A percentile compares a stretch with the other conserved stretches of the same genome.
These are phyloP conservation scores for Oryza coarctata DNA, from an alignment of 176 grass and related monocot species.

Conservation along the genomic window DNA sequence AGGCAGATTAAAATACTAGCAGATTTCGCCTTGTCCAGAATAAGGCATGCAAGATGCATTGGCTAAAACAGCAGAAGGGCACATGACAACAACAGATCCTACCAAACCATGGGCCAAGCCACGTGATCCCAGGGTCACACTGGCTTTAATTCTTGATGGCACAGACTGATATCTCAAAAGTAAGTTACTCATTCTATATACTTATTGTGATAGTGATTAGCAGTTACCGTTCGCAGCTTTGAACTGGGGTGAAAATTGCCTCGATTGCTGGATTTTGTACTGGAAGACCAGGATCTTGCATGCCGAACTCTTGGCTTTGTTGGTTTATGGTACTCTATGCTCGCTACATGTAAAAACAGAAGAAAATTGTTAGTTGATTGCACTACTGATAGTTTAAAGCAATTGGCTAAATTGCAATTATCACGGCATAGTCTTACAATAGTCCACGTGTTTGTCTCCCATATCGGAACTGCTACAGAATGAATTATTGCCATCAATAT, in stretches of 20 bases:
- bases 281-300: conserved; percentile 60
- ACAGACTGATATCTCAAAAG: background rate
- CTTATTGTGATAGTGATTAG: background rate
- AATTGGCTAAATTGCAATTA: background rate
- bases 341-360: conserved; percentile 39
- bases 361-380: background rate
- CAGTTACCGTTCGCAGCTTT: conserved; percentile 56
- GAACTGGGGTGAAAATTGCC: conserved; percentile 35
- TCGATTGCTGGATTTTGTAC: conserved; percentile 51
- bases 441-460: conserved; percentile 65
- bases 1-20: background rate
- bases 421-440: conserved; percentile 44
- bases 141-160: conserved; percentile 2
- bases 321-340: conserved; percentile 65
- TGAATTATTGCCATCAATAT: conserved; percentile 57
- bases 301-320: conserved; percentile 74
- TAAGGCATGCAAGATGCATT: background rate
- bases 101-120: conserved; percentile 36
- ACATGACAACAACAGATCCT: background rate
- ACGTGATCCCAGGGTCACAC: conserved; percentile 35
- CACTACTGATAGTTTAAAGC: background rate
- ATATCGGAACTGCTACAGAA: conserved; percentile 72
- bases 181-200: background rate
- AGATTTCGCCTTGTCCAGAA: background rate
- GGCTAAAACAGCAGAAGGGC: background rate